Evolutionary conservation across 108 stramenopile genomes (phyloP).

Genomic region (Skeletonema costatum): DNA sequence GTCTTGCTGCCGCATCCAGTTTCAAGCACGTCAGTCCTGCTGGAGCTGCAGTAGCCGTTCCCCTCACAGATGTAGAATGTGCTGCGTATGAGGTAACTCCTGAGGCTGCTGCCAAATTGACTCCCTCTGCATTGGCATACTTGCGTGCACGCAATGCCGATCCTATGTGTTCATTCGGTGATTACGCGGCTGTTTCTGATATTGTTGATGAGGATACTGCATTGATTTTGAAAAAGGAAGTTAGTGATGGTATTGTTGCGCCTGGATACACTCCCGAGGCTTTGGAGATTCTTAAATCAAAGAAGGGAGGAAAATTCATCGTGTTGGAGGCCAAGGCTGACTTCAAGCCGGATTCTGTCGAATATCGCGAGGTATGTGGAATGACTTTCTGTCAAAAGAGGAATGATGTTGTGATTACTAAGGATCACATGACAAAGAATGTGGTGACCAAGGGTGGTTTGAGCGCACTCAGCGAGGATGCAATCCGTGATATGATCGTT

Average conservation of each 20-base stretch:
- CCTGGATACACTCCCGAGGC: conserved; percentile 97
- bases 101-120: conserved; percentile 74
- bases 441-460: conserved; percentile 65
- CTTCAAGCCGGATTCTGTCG: conserved; percentile 83
- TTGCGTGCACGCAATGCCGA: conserved; percentile 98
- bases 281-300: conserved; percentile 91
- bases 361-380: conserved; percentile 98
- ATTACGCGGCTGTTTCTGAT: conserved; percentile 96
- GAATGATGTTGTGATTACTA: conserved; percentile 86
- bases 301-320: conserved; percentile 99
- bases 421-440: conserved; percentile 73
- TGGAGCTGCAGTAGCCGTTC: conserved; percentile 96
- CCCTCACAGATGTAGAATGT: conserved; percentile 88
- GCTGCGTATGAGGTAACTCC: conserved; percentile 86
- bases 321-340: conserved; percentile 88
- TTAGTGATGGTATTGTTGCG: conserved; percentile 98
- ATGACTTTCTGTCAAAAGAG: conserved; percentile 96
- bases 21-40: conserved; percentile 99
- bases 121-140: conserved; percentile 95
- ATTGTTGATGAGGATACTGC: conserved; percentile 98
- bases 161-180: conserved; percentile 99
- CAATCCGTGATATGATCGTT: conserved; percentile 95
- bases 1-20: conserved; percentile 92
- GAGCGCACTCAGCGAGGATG: conserved; percentile 75
- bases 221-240: conserved; percentile 93